These are phyloP conservation scores for Toxoplasma gondii DNA, from an alignment of 169 alveolate genomes.

Conservation along the genomic window DNA sequence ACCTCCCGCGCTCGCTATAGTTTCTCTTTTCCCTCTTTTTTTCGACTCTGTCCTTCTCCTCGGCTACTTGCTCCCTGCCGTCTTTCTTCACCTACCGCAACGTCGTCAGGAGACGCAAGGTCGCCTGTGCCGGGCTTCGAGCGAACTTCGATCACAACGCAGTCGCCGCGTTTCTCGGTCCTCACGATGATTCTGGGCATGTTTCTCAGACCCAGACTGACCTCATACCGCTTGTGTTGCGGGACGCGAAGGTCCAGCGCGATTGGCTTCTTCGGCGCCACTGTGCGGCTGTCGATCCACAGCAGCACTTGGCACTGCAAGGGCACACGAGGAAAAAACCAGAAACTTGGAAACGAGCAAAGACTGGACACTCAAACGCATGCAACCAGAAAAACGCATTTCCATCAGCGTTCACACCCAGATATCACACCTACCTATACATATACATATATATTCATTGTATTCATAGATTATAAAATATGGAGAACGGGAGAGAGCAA, in stretches of 20 bases:
- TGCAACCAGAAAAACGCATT: background rate
- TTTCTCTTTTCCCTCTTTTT: background rate
- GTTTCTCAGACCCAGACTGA: slow-evolving; percentile 58
- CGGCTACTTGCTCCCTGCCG: background rate
- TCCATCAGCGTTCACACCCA: too few relatives aligned
- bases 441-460: background rate
- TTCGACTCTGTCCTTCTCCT: background rate
- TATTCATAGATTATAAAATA: background rate
- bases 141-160: slow-evolving; percentile 68
- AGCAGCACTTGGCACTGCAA: slow-evolving; percentile 74
- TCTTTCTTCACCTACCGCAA: background rate
- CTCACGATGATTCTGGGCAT: slow-evolving; percentile 65
- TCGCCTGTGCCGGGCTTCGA: slow-evolving; percentile 65
- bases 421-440: background rate
- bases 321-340: background rate
- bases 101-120: background rate
- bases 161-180: slow-evolving; percentile 78
- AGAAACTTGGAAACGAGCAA: background rate
- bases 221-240: slow-evolving; percentile 67
- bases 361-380: slow-evolving; percentile 33
- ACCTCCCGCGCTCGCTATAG: too few relatives aligned
- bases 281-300: slow-evolving; percentile 81
- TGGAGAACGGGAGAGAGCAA: background rate
- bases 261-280: slow-evolving; percentile 83
- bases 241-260: slow-evolving; percentile 76